Evolutionary conservation across 805 yeast genomes (phyloP).

Genomic region (Myxozyma geophila): DNA sequence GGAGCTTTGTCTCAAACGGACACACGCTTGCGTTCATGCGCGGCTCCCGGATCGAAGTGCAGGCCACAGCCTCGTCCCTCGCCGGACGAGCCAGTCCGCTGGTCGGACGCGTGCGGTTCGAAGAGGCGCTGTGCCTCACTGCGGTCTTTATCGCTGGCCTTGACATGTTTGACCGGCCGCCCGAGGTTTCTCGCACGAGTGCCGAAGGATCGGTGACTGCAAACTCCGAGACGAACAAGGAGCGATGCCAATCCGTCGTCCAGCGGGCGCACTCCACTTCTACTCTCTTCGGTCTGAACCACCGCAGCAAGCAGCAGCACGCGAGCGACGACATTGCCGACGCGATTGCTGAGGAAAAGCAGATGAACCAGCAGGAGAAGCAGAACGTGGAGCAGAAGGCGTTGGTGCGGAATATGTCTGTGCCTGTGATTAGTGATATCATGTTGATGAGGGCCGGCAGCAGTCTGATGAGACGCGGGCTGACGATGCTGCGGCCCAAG

Average conservation of each 20-base stretch:
- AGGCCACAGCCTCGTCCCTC: not conserved
- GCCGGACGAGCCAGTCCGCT: slow-evolving; percentile 1
- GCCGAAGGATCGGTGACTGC: not conserved
- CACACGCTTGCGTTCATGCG: slow-evolving; percentile 10
- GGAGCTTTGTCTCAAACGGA: slow-evolving; percentile 10
- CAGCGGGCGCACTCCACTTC: slow-evolving; percentile 11
- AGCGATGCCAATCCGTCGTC: not conserved
- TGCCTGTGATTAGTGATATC: not conserved
- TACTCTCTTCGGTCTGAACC: slow-evolving; percentile 5
- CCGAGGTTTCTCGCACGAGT: not conserved
- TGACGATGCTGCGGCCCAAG: slow-evolving; percentile 5
- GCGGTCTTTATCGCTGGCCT: slow-evolving; percentile 19
- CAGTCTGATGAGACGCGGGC: slow-evolving; percentile 15
- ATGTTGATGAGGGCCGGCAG: slow-evolving; percentile 7
- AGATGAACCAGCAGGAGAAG: not conserved
- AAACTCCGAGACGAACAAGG: not conserved
- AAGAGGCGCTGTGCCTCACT: slow-evolving; percentile 26
- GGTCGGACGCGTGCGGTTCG: slow-evolving; percentile 25
- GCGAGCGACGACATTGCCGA: not conserved
- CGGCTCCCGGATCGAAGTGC: not conserved
- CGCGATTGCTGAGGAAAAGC: not conserved
- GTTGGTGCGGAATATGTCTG: not conserved
- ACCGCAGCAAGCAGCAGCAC: not conserved
- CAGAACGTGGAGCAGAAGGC: not conserved
- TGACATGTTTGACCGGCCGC: slow-evolving; percentile 19